Evolutionary conservation across 345 rosid genomes (phyloP).

Genomic region (Citrus hindsii): DNA sequence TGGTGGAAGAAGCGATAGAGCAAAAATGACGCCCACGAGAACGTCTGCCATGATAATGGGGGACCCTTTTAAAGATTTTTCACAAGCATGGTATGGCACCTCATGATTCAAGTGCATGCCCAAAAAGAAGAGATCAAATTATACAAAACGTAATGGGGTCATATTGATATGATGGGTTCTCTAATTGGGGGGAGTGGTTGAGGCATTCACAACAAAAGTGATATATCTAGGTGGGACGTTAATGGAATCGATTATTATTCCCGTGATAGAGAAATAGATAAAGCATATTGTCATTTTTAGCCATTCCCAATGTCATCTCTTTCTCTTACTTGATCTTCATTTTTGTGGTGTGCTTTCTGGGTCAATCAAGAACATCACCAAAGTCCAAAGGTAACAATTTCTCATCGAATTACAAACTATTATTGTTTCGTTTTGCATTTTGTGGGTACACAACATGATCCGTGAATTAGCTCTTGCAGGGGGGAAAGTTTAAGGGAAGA

Average conservation of each 20-base stretch:
- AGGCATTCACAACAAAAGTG: constrained; percentile 28
- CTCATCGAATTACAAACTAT: not conserved
- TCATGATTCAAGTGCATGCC: constrained; percentile 22
- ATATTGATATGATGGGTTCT: not conserved
- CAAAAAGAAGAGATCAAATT: not conserved
- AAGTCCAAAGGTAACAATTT: not conserved
- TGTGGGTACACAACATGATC: not conserved
- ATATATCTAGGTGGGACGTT: constrained; percentile 28
- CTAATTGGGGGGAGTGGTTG: constrained; percentile 26
- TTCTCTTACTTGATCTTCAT: not conserved
- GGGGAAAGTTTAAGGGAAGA: not conserved
- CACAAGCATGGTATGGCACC: not conserved
- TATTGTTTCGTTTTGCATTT: not conserved
- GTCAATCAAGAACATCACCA: not conserved
- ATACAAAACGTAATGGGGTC: not conserved
- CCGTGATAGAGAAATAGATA: constrained; percentile 21
- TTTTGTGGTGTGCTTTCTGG: not conserved
- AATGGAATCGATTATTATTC: constrained; percentile 26
- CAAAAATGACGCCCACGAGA: constrained; percentile 13
- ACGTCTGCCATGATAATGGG: constrained; percentile 7
- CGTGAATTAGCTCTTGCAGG: not conserved
- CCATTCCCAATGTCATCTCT: not conserved
- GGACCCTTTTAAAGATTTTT: not conserved
- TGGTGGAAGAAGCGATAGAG: constrained; percentile 1
- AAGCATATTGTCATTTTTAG: not conserved